These are phyloP conservation scores for Geosmithia morbida DNA, from an alignment of 2,329 filamentous ascomycete genomes.

Conservation along the genomic window DNA sequence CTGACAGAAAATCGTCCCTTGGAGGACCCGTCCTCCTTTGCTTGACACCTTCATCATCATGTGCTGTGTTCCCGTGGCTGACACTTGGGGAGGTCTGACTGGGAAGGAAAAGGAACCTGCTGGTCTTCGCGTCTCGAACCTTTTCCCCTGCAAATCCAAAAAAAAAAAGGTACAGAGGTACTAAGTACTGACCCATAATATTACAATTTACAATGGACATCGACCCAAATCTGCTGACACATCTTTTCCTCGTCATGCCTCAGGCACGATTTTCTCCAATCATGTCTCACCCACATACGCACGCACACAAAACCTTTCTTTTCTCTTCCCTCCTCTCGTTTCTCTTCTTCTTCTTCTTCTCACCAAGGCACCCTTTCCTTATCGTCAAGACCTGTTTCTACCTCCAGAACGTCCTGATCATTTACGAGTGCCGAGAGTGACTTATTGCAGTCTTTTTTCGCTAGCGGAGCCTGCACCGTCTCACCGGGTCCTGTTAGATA, in stretches of 20 bases:
- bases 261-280: conserved; percentile 5
- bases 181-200: too few relatives aligned
- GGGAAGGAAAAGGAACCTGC: not conserved
- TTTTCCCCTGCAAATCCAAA: conserved; percentile 9
- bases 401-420: conserved; percentile 74
- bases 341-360: conserved; percentile 21
- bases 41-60: conserved; percentile 36
- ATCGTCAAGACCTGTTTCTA: conserved; percentile 71
- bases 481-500: conserved; percentile 92
- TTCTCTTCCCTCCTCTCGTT: conserved; percentile 8
- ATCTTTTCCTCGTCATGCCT: conserved; percentile 11
- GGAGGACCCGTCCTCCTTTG: conserved; percentile 36
- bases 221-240: conserved; percentile 5
- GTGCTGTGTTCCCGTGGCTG: not conserved
- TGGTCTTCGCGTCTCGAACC: conserved; percentile 8
- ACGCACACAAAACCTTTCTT: conserved; percentile 4
- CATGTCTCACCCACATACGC: not conserved
- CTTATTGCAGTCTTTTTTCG: conserved; percentile 68
- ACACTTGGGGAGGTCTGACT: not conserved
- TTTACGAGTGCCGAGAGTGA: conserved; percentile 79
- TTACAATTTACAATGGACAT: too few relatives aligned
- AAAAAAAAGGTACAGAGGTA: too few relatives aligned
- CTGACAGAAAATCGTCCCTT: conserved; percentile 36
- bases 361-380: conserved; percentile 69
- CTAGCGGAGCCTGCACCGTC: conserved; percentile 76